These are phyloP conservation scores for Annulohypoxylon stygium DNA, from an alignment of 495 filamentous ascomycete species.

Conservation along the genomic window DNA sequence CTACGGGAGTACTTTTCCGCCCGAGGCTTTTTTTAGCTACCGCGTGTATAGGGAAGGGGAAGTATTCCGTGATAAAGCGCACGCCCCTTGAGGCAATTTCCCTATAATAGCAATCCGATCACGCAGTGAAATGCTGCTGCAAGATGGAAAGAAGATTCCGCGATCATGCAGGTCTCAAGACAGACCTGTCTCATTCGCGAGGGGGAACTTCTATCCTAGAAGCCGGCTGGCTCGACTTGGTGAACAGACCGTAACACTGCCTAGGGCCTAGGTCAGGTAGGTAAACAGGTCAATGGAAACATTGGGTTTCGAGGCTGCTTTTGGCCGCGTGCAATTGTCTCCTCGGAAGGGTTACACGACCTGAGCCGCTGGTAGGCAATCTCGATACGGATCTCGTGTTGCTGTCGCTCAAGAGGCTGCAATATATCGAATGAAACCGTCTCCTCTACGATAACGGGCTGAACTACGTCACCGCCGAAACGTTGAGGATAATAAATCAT, in stretches of 20 bases:
- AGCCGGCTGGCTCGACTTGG: conserved; percentile 6
- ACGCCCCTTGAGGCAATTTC: conserved; percentile 37
- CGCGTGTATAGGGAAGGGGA: neutral
- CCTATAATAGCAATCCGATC: conserved; percentile 29
- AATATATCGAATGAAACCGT: conserved; percentile 18
- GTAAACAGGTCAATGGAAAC: neutral
- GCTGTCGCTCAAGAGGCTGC: conserved; percentile 5
- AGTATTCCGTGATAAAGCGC: neutral
- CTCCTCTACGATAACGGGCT: conserved; percentile 11
- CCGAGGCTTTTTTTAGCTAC: conserved; percentile 19
- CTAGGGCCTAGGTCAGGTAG: conserved; percentile 4
- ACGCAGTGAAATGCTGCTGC: conserved; percentile 5
- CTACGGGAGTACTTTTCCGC: conserved; percentile 16
- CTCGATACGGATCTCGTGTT: conserved; percentile 5
- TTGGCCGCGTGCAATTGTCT: conserved; percentile 1
- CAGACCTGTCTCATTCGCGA: neutral
- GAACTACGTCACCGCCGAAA: neutral
- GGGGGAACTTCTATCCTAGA: conserved; percentile 3
- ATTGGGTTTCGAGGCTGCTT: neutral
- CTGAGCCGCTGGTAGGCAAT: conserved; percentile 6
- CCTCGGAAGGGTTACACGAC: neutral
- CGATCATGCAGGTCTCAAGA: conserved; percentile 6
- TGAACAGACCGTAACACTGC: conserved; percentile 7
- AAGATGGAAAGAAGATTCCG: conserved; percentile 6
- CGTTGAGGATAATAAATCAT: neutral